Percentiles rank a stretch among this genome's conserved stretches.
Evolutionary conservation across 495 filamentous ascomycete species (phyloP).

Genomic region (Sporormia fimetaria): DNA sequence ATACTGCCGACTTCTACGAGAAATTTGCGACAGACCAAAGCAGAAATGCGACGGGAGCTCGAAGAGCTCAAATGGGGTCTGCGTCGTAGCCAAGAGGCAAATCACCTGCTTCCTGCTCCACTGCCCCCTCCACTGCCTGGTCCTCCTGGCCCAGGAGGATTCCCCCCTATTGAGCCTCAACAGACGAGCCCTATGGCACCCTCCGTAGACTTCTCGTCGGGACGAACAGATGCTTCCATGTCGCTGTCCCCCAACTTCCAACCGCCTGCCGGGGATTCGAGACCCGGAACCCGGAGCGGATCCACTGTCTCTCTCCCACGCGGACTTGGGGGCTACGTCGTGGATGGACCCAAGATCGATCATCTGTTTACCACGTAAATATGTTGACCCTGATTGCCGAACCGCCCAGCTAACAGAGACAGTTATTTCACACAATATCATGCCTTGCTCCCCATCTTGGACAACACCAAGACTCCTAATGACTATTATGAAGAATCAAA

Average conservation of each 20-base stretch:
- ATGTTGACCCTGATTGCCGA: not conserved
- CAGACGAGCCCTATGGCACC: too few relatives aligned
- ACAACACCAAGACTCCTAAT: slow-evolving; percentile 34
- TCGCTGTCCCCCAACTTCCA: too few relatives aligned
- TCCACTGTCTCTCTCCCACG: slow-evolving; percentile 6
- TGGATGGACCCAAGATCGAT: slow-evolving; percentile 16
- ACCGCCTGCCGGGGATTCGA: too few relatives aligned
- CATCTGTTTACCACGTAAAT: slow-evolving; percentile 15
- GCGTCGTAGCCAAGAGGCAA: slow-evolving; percentile 1
- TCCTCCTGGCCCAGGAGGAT: too few relatives aligned
- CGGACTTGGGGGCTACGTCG: slow-evolving; percentile 4
- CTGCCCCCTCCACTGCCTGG: not conserved
- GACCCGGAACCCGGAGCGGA: too few relatives aligned
- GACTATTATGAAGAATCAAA: slow-evolving; percentile 37
- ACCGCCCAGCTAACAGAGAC: too few relatives aligned
- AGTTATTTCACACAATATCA: slow-evolving; percentile 42
- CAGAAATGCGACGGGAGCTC: slow-evolving; percentile 22
- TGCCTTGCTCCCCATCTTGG: slow-evolving; percentile 39
- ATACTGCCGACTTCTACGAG: slow-evolving; percentile 19
- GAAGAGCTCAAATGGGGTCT: slow-evolving; percentile 19
- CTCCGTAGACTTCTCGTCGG: too few relatives aligned
- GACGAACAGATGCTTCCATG: too few relatives aligned
- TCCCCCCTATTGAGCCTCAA: too few relatives aligned
- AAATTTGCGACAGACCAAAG: slow-evolving; percentile 21
- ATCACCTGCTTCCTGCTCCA: slow-evolving; percentile 2